phyloP scores from a whole-genome alignment of 257 asterid species.

The Solanum sitiens region DNA sequence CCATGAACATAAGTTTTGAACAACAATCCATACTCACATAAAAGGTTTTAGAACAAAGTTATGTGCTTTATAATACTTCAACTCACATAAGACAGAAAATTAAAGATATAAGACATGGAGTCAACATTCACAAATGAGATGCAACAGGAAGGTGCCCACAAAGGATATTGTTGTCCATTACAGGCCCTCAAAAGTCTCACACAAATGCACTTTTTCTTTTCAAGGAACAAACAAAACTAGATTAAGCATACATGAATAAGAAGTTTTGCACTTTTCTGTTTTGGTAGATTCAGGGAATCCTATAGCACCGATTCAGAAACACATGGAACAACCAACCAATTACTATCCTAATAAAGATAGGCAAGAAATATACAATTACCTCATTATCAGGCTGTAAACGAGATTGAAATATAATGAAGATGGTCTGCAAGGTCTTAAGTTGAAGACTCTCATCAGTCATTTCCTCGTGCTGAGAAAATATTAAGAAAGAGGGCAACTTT shows the following conservation, averaged over 20 bases:
- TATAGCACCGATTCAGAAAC: background rate
- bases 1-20: too few species aligned
- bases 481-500: background rate
- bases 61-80: background rate
- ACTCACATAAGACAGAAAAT: background rate
- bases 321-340: background rate
- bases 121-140: background rate
- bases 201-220: background rate
- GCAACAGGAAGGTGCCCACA: background rate
- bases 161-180: background rate
- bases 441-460: conserved; percentile 89
- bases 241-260: background rate
- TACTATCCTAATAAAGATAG: background rate
- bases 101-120: background rate
- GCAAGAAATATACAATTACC: conserved; percentile 29
- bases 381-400: conserved; percentile 80
- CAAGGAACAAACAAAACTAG: background rate
- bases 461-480: conserved; percentile 68
- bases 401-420: conserved; percentile 83
- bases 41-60: background rate
- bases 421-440: conserved; percentile 84
- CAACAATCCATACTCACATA: too few species aligned
- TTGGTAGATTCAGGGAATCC: background rate
- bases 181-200: background rate
- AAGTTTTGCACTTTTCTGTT: background rate